A percentile compares a stretch with the other conserved stretches of the same genome.
Evolutionary conservation across 2,329 filamentous ascomycete genomes (phyloP).

Genomic region (Nothophoma quercina): DNA sequence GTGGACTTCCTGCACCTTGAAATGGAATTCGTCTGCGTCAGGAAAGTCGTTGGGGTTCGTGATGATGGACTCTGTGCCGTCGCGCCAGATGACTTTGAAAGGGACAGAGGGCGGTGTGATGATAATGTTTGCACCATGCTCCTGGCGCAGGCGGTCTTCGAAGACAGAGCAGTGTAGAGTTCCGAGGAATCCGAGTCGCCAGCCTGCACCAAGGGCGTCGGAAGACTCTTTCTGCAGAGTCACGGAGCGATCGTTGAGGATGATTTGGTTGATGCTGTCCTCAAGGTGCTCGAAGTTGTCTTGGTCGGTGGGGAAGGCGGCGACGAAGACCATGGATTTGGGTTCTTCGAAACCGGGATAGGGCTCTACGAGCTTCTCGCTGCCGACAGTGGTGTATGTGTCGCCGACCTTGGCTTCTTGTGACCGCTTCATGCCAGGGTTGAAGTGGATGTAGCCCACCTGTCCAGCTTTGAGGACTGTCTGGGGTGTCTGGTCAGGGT

Average conservation of each 20-base stretch:
- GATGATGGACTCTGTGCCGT: constrained; percentile 80
- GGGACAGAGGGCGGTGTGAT: constrained; percentile 96
- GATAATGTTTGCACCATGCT: constrained; percentile 93
- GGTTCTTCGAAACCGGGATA: constrained; percentile 95
- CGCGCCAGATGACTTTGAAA: constrained; percentile 80
- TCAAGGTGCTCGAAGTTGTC: constrained; percentile 85
- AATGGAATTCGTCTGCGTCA: constrained; percentile 67
- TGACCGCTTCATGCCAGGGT: constrained; percentile 96
- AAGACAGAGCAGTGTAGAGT: constrained; percentile 99
- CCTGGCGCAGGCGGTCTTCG: constrained; percentile 90
- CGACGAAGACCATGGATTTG: constrained; percentile 98
- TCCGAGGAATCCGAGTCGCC: constrained; percentile 93
- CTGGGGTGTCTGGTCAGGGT: constrained; percentile 86
- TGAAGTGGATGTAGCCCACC: constrained; percentile 96
- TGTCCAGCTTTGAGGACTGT: constrained; percentile 84
- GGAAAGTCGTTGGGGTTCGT: constrained; percentile 91
- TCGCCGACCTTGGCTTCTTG: constrained; percentile 96
- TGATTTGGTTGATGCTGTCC: constrained; percentile 92
- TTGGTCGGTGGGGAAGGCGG: constrained; percentile 93
- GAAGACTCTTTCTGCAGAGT: constrained; percentile 94
- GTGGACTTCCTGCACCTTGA: constrained; percentile 67
- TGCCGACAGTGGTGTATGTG: constrained; percentile 85
- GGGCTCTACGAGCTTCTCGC: constrained; percentile 76
- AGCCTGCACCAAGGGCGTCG: constrained; percentile 90
- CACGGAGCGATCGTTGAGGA: constrained; percentile 93